Evolutionary conservation across 1,139 yeast genomes (phyloP), one percentile per base, ranked within the genome.

Genomic region (Kurtzmaniella quercitrusa): DNA sequence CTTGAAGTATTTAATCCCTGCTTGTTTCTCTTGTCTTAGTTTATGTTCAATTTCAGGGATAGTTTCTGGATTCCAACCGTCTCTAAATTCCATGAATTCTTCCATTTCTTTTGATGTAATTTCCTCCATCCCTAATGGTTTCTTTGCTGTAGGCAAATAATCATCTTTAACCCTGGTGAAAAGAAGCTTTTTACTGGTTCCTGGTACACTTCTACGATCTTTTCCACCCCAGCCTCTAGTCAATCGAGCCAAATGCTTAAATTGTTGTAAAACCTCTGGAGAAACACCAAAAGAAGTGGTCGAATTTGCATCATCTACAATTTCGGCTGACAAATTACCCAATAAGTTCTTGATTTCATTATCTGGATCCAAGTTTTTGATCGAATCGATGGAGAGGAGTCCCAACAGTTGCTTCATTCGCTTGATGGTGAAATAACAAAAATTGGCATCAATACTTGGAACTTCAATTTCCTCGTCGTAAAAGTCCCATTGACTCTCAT

Each of bases 201-300:
- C 94, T 0, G 95, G 91, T 5, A 86, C 78, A 11, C 81, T 68
- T 42, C 85, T 65, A 46, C 83, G 79, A 56, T 87, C 95, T 51
- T 80, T 78, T 0, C 95, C 95, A 41, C 90, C 84, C 94, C 95
- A 88, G 17, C 89, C 89, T 52, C 87, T 73, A 1, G 86, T 80
- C 23, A 83, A 63, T 46, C 81, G 73, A 10, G 85, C 81, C 50
- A 85, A 51, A 48, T 76, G 73, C 52, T 80, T 82, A 50, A 82
- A 79, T 53, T 82, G 88, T 43, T 73, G 78, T 46, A 85, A 63
- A 11, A 81, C 74, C 50, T 84, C 90, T 1, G 90, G 90, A 0
- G 85, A 73, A 1, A 79, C 73, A 25, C 84, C 79, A 27, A 76
- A 57, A 1, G 83, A 70, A 1, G 82, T 67, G 3, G 82, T 70